Percentiles rank a stretch among this genome's conserved stretches.
Conservation (phyloP, 2,329 filamentous ascomycete genomes). For the Exophiala xenobiotica region DNA sequence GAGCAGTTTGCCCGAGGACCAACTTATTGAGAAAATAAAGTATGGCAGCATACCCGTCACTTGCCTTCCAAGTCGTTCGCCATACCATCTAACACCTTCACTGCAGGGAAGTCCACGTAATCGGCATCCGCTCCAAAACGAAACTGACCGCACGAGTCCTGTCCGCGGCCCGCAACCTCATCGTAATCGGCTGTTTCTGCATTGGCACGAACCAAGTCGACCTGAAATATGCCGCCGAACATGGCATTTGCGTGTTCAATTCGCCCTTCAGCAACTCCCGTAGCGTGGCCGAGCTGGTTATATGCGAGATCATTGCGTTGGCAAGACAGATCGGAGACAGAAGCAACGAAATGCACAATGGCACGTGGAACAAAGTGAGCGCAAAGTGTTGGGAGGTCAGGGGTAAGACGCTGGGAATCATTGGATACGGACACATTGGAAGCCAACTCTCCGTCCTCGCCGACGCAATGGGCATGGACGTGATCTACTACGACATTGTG, state of each 20-base stretch:
- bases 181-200: constrained; percentile 97
- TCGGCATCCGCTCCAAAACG: constrained; percentile 97
- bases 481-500: constrained; percentile 94
- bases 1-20: constrained; percentile 82
- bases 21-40: constrained; percentile 96
- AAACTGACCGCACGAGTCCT: constrained; percentile 86
- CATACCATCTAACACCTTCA: no score
- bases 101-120: constrained; percentile 92
- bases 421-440: constrained; percentile 97
- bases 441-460: constrained; percentile 93
- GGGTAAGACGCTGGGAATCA: constrained; percentile 95
- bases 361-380: constrained; percentile 98
- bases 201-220: constrained; percentile 97
- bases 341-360: constrained; percentile 88
- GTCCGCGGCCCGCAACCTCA: constrained; percentile 84
- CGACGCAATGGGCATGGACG: constrained; percentile 96
- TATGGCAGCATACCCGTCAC: constrained; percentile 52
- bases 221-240: constrained; percentile 74
- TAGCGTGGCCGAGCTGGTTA: constrained; percentile 93
- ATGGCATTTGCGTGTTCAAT: constrained; percentile 97
- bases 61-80: no score
- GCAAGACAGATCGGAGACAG: constrained; percentile 91
- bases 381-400: constrained; percentile 96
- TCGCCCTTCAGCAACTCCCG: constrained; percentile 98
- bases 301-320: constrained; percentile 86